Percentiles rank a stretch among this genome's conserved stretches.
These are phyloP conservation scores for Podospora pseudoanserina DNA, from an alignment of 495 filamentous ascomycete species.

Conservation along the genomic window DNA sequence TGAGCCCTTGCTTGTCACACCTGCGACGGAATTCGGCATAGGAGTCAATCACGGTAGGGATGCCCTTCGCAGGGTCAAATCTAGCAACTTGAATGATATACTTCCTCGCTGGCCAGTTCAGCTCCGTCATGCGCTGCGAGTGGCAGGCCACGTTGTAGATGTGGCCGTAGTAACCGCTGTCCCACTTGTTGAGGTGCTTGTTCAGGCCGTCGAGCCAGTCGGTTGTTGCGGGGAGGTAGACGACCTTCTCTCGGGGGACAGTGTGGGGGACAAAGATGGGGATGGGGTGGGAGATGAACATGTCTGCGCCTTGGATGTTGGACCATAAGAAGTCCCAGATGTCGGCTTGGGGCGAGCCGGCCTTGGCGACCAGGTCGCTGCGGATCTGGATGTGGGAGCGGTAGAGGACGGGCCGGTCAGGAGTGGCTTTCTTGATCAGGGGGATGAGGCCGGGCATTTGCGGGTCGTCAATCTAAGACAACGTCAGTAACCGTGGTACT, in stretches of 20 bases:
- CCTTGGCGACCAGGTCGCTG: conserved; percentile 61
- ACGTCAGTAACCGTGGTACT: conserved; percentile 19
- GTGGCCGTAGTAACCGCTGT: conserved; percentile 70
- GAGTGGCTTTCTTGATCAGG: conserved; percentile 66
- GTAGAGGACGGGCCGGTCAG: conserved; percentile 74
- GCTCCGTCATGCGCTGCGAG: conserved; percentile 55
- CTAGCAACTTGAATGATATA: conserved; percentile 83
- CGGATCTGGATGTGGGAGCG: conserved; percentile 84
- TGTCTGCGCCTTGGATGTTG: conserved; percentile 64
- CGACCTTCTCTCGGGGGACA: conserved; percentile 64
- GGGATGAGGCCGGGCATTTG: conserved; percentile 84
- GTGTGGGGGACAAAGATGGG: conserved; percentile 67
- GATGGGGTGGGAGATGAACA: conserved; percentile 85
- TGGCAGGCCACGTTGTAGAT: conserved; percentile 66
- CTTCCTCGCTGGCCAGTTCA: conserved; percentile 65
- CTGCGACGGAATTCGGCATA: conserved; percentile 69
- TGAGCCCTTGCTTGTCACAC: conserved; percentile 44
- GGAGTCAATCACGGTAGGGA: conserved; percentile 72
- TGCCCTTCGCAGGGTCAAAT: conserved; percentile 86
- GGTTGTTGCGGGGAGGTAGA: conserved; percentile 78
- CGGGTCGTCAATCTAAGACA: conserved; percentile 65
- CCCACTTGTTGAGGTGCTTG: conserved; percentile 71
- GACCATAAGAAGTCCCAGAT: conserved; percentile 78
- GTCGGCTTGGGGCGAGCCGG: conserved; percentile 65
- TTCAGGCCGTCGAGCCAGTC: conserved; percentile 91